These are phyloP conservation scores for Hepatocystis sp. DNA, from an alignment of 169 alveolate species.

Conservation along the genomic window DNA sequence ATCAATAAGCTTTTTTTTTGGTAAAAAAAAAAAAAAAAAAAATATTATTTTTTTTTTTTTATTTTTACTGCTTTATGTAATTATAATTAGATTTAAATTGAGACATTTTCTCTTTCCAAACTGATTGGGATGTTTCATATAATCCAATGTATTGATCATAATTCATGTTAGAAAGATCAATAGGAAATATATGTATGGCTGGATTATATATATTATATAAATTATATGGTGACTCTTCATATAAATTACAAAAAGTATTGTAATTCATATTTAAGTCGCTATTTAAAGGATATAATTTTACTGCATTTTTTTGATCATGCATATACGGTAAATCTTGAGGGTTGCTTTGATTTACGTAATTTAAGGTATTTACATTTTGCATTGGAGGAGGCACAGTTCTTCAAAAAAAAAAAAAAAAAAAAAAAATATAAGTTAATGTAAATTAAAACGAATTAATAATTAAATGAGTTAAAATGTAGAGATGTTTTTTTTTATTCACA, in stretches of 20 bases:
- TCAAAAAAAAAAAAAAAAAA: too few species aligned
- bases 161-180: slow-evolving; percentile 84
- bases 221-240: slow-evolving; percentile 60
- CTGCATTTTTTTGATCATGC: slow-evolving; percentile 22
- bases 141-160: slow-evolving; percentile 82
- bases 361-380: too few species aligned
- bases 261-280: slow-evolving; percentile 35
- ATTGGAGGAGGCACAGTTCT: too few species aligned
- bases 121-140: slow-evolving; percentile 75
- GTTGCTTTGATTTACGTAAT: slow-evolving; percentile 3
- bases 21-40: not conserved
- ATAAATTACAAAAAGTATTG: slow-evolving; percentile 24
- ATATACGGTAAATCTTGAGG: not conserved
- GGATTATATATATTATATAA: slow-evolving; percentile 83
- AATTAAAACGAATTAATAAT: too few species aligned
- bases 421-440: too few species aligned
- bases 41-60: too few species aligned
- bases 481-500: too few species aligned
- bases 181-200: slow-evolving; percentile 82
- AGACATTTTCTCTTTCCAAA: slow-evolving; percentile 50
- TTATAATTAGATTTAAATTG: slow-evolving; percentile 17
- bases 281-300: slow-evolving; percentile 25
- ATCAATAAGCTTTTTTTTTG: not conserved
- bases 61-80: slow-evolving; percentile 19
- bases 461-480: too few species aligned